phyloP scores from a whole-genome alignment of 2,329 filamentous ascomycete species.

The Beauveria sp. region DNA sequence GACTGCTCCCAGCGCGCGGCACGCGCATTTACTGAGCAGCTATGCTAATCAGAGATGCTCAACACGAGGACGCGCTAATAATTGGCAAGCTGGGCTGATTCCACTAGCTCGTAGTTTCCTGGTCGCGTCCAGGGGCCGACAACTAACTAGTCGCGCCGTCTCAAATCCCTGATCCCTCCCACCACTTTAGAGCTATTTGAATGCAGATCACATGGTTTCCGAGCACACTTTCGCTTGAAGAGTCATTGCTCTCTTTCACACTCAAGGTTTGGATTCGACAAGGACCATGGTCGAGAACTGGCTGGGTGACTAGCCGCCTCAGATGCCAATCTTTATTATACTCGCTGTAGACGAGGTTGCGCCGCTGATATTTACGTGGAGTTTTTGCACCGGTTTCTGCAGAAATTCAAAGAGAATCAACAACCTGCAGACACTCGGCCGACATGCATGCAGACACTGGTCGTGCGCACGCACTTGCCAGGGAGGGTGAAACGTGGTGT shows the following conservation, averaged over 20 bases:
- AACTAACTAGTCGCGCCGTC: background rate
- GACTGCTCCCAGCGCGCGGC: background rate
- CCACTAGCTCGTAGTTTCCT: background rate
- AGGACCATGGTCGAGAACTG: background rate
- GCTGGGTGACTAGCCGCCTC: background rate
- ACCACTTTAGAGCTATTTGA: background rate
- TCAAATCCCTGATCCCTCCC: constrained; percentile 8
- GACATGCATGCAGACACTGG: background rate
- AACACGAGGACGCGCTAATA: background rate
- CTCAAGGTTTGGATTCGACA: too few species aligned
- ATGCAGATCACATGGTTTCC: background rate
- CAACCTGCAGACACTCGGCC: background rate
- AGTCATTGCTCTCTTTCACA: background rate
- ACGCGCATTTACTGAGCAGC: background rate
- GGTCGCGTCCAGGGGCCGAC: background rate
- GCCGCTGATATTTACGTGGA: background rate
- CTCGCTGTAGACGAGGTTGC: background rate
- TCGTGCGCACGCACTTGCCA: too few species aligned
- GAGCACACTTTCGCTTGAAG: background rate
- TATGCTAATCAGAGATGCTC: background rate
- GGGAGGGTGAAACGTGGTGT: background rate
- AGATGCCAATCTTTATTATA: background rate
- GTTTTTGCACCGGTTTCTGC: background rate
- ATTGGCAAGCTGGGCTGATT: background rate
- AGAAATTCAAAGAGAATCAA: background rate